Conservation (phyloP, 2,329 filamentous ascomycete genomes). For the Bipolaris bicolor region DNA sequence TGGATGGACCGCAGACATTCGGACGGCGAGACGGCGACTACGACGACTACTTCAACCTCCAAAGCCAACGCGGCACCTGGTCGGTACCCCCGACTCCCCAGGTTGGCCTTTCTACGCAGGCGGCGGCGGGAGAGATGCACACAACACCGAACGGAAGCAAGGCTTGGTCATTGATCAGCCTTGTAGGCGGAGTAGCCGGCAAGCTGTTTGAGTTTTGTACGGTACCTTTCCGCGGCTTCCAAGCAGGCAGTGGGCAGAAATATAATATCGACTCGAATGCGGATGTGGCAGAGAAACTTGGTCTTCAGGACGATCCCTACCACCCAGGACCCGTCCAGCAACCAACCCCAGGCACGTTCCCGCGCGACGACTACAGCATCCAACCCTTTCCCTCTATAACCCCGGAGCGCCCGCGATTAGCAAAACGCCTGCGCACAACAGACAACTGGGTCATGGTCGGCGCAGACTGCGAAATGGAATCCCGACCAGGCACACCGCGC, state of each 20-base stretch:
- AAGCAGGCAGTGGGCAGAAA: slow-evolving; percentile 78
- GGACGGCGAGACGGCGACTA: slow-evolving; percentile 48
- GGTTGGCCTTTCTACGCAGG: slow-evolving; percentile 19
- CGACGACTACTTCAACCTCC: slow-evolving; percentile 51
- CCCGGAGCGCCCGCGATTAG: slow-evolving; percentile 51
- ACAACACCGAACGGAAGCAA: slow-evolving; percentile 31
- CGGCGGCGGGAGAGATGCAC: slow-evolving; percentile 17
- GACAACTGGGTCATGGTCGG: slow-evolving; percentile 58
- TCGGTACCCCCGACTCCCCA: slow-evolving; percentile 39
- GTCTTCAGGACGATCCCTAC: slow-evolving; percentile 31
- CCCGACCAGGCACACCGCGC: slow-evolving; percentile 56
- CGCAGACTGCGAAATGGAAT: slow-evolving; percentile 58
- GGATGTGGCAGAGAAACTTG: slow-evolving; percentile 34
- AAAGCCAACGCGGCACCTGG: slow-evolving; percentile 47
- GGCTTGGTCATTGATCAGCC: slow-evolving; percentile 57
- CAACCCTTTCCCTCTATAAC: slow-evolving; percentile 54
- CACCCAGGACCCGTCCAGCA: slow-evolving; percentile 28
- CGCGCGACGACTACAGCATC: slow-evolving; percentile 56
- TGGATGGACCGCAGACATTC: slow-evolving; percentile 55
- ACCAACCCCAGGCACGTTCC: slow-evolving; percentile 62
- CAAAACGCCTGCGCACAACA: slow-evolving; percentile 57
- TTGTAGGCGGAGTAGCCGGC: slow-evolving; percentile 71
- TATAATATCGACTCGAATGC: slow-evolving; percentile 63
- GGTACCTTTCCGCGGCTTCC: slow-evolving; percentile 79
- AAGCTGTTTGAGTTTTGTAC: slow-evolving; percentile 86